Percentiles rank a stretch among this genome's conserved stretches.
phyloP scores from a whole-genome alignment of 331 rosid genomes.

The Pyracantha coccinea region DNA sequence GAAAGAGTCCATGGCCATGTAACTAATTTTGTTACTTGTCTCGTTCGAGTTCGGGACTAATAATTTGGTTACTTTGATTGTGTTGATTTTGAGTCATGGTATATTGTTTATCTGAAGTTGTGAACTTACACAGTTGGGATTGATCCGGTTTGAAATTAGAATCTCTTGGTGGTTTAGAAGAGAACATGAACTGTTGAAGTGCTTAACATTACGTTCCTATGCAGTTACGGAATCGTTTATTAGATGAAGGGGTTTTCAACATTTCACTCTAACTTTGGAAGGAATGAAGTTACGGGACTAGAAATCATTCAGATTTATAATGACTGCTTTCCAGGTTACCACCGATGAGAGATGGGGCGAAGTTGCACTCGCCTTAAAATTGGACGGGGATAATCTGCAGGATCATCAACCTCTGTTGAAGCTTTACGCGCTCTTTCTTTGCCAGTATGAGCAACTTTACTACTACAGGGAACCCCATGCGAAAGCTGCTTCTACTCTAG shows the following conservation, averaged over 20 bases:
- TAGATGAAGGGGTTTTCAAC: not conserved
- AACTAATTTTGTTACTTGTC: no score
- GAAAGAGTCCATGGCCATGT: no score
- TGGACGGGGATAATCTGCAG: constrained; percentile 7
- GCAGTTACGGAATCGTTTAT: no score
- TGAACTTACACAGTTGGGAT: not conserved
- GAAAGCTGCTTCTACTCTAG: constrained; percentile 6
- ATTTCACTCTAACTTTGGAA: not conserved
- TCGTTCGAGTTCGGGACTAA: no score
- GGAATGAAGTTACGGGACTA: not conserved
- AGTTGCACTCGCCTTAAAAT: constrained; percentile 16
- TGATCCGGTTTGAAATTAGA: not conserved
- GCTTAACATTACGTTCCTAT: no score
- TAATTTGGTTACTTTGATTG: not conserved
- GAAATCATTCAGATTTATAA: not conserved
- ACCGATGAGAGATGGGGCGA: constrained; percentile 23
- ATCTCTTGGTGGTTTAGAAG: not conserved
- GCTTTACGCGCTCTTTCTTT: constrained; percentile 22
- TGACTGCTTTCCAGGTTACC: constrained; percentile 17
- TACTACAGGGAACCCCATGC: constrained; percentile 15
- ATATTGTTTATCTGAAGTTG: not conserved
- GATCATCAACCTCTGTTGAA: constrained; percentile 6
- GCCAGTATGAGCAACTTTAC: constrained; percentile 24
- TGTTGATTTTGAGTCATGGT: not conserved
- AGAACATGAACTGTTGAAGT: not conserved